These are phyloP conservation scores for Lipomyces starkeyi DNA, from an alignment of 805 yeast genomes.

Conservation along the genomic window DNA sequence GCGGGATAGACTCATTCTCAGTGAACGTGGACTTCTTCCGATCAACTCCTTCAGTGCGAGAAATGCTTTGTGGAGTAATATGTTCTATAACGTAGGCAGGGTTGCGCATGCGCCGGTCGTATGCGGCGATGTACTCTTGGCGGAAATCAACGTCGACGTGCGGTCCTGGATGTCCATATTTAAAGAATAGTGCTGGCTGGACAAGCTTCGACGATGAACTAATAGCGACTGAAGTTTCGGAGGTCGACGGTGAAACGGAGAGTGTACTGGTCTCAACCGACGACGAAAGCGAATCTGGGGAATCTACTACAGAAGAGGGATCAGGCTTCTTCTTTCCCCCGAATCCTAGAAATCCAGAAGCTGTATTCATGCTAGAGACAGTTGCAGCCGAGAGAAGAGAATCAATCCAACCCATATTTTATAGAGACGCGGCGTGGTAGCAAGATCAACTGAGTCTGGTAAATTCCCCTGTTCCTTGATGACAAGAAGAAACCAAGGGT, in stretches of 20 bases:
- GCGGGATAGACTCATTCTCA: conserved; percentile 86
- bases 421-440: neutral
- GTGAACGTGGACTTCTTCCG: conserved; percentile 80
- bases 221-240: conserved; percentile 19
- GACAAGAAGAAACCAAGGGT: too few relatives aligned
- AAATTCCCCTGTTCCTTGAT: too few relatives aligned
- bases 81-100: conserved; percentile 65
- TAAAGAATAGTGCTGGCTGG: conserved; percentile 80
- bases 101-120: conserved; percentile 80
- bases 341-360: conserved; percentile 28
- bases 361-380: conserved; percentile 7
- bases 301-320: neutral
- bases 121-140: conserved; percentile 82
- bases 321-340: conserved; percentile 19
- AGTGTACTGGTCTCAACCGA: neutral
- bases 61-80: conserved; percentile 73
- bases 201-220: conserved; percentile 46
- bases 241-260: conserved; percentile 27
- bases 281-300: neutral
- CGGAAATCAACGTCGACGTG: conserved; percentile 78
- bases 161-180: conserved; percentile 96
- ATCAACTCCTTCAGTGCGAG: conserved; percentile 71
- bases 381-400: conserved; percentile 11
- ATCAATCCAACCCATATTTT: conserved; percentile 24
- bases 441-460: neutral